Conservation (phyloP, 2,329 filamentous ascomycete species). For the Akanthomyces dipterigenus region DNA sequence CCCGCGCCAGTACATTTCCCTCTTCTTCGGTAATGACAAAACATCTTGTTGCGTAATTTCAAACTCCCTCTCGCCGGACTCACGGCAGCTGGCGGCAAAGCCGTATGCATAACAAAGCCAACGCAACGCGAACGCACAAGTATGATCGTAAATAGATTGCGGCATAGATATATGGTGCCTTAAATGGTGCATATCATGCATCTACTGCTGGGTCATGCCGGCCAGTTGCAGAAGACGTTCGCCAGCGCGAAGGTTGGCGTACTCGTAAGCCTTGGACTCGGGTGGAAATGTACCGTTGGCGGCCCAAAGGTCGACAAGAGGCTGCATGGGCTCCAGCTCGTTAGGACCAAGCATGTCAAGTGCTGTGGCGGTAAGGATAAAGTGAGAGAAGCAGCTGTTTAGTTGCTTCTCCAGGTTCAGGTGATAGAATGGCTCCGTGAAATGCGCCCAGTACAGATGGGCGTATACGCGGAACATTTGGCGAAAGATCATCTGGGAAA, state of each 20-base stretch:
- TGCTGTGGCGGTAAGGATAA: slow-evolving; percentile 71
- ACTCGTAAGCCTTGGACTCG: slow-evolving; percentile 61
- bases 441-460: slow-evolving; percentile 97
- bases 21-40: background rate
- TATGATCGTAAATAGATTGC: slow-evolving; percentile 8
- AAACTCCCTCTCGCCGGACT: background rate
- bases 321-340: slow-evolving; percentile 94
- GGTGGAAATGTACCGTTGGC: slow-evolving; percentile 81
- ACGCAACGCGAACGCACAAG: background rate
- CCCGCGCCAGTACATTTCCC: background rate
- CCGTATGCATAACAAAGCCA: slow-evolving; percentile 6
- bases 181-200: background rate
- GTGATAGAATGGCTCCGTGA: slow-evolving; percentile 75
- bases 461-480: slow-evolving; percentile 99
- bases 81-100: background rate
- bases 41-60: background rate
- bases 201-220: slow-evolving; percentile 22
- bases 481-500: slow-evolving; percentile 89
- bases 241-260: slow-evolving; percentile 55
- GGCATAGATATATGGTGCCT: background rate
- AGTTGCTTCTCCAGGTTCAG: slow-evolving; percentile 74
- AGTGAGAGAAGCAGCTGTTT: slow-evolving; percentile 84
- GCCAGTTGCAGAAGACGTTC: slow-evolving; percentile 50
- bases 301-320: slow-evolving; percentile 85
- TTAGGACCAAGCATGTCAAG: slow-evolving; percentile 79